A percentile compares a stretch with the other conserved stretches of the same genome.
phyloP scores from a whole-genome alignment of 2,329 filamentous ascomycete species.

The Curvularia spicifera region DNA sequence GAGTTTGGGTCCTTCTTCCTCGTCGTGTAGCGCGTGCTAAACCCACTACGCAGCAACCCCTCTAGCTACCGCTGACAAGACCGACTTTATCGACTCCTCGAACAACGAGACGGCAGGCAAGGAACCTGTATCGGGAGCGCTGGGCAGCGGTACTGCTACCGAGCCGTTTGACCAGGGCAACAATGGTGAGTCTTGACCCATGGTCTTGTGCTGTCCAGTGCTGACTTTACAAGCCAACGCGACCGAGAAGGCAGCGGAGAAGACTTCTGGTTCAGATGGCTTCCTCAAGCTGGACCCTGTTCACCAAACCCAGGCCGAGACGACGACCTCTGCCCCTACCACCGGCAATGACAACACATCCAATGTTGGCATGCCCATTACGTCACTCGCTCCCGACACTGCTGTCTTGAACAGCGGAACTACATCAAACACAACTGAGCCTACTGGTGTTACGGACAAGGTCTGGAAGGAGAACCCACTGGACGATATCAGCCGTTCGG shows the following conservation, averaged over 20 bases:
- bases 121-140: slow-evolving; percentile 76
- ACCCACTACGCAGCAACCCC: slow-evolving; percentile 20
- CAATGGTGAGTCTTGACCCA: slow-evolving; percentile 6
- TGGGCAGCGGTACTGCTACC: slow-evolving; percentile 69
- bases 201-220: not conserved
- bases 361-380: slow-evolving; percentile 24
- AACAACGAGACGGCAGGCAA: slow-evolving; percentile 50
- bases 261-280: slow-evolving; percentile 15
- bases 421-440: slow-evolving; percentile 33
- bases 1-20: slow-evolving; percentile 25
- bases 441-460: slow-evolving; percentile 40
- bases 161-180: slow-evolving; percentile 85
- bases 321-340: slow-evolving; percentile 15
- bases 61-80: slow-evolving; percentile 18
- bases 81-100: slow-evolving; percentile 16
- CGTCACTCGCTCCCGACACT: slow-evolving; percentile 28
- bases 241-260: slow-evolving; percentile 7
- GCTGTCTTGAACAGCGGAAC: slow-evolving; percentile 27
- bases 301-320: slow-evolving; percentile 12
- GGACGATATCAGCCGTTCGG: slow-evolving; percentile 33
- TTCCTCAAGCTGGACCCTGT: slow-evolving; percentile 28
- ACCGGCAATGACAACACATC: slow-evolving; percentile 22
- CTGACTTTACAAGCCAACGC: slow-evolving; percentile 16
- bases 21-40: slow-evolving; percentile 12
- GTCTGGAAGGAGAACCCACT: slow-evolving; percentile 39